These are phyloP conservation scores for Heritiera fomes DNA, from an alignment of 345 rosid species.

Conservation along the genomic window DNA sequence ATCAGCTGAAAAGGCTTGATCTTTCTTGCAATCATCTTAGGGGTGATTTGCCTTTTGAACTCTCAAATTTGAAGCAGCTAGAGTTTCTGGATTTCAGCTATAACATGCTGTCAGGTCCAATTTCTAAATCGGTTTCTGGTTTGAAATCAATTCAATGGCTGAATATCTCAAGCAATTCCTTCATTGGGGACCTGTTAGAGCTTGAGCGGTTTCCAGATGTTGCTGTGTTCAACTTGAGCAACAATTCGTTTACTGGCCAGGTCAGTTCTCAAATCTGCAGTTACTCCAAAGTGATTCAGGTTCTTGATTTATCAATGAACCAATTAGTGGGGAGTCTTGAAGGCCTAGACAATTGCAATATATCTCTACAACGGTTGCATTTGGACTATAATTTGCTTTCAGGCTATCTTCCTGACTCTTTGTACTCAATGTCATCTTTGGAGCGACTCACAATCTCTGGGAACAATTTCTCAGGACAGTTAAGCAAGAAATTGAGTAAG, in stretches of 20 bases:
- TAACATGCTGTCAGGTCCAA: conserved; percentile 62
- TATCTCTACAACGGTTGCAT: conserved; percentile 56
- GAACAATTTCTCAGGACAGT: conserved; percentile 65
- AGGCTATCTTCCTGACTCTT: conserved; percentile 57
- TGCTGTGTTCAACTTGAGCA: conserved; percentile 68
- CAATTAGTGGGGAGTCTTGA: conserved; percentile 59
- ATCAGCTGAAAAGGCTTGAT: conserved; percentile 57
- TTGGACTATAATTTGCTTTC: conserved; percentile 55
- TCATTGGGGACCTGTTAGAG: conserved; percentile 52
- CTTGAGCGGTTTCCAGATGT: conserved; percentile 52
- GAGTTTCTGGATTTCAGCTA: conserved; percentile 87
- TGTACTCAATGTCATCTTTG: conserved; percentile 51
- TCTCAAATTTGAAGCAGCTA: conserved; percentile 65
- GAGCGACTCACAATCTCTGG: conserved; percentile 59
- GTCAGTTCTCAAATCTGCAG: conserved; percentile 53
- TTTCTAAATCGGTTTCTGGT: conserved; percentile 55
- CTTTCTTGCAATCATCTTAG: conserved; percentile 64
- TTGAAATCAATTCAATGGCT: conserved; percentile 50
- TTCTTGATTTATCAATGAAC: conserved; percentile 77
- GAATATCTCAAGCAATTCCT: conserved; percentile 69
- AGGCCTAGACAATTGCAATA: conserved; percentile 56
- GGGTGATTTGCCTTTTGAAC: conserved; percentile 59
- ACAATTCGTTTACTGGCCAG: conserved; percentile 65
- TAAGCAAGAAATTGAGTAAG: conserved; percentile 60
- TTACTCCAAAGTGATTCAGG: conserved; percentile 42